Evolutionary conservation across 371 early-diverging fungal species (phyloP).

Genomic region (Apophysomyces ossiformis): DNA sequence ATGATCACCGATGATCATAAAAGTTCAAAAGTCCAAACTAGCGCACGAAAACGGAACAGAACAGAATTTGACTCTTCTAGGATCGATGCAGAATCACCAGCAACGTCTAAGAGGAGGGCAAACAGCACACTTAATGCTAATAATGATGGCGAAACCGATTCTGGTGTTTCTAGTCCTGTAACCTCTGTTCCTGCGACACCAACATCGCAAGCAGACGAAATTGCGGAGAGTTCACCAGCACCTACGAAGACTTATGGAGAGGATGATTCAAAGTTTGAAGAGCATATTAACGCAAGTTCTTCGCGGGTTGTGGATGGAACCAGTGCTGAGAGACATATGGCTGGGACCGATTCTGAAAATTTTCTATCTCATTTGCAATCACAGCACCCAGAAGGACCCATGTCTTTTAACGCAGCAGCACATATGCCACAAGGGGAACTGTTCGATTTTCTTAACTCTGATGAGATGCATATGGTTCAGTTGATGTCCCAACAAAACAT

Average conservation of each 20-base stretch:
- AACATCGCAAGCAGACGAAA: conserved; percentile 41
- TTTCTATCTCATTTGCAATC: conserved; percentile 4
- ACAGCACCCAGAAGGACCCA: neutral
- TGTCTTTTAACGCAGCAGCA: conserved; percentile 6
- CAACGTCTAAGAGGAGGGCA: conserved; percentile 22
- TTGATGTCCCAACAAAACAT: conserved; percentile 20
- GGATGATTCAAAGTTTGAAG: conserved; percentile 5
- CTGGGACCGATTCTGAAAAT: neutral
- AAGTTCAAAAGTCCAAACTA: conserved; percentile 62
- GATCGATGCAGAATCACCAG: conserved; percentile 21
- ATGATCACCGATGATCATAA: conserved; percentile 93
- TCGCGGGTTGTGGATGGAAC: neutral
- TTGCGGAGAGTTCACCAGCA: conserved; percentile 17
- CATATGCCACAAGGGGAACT: conserved; percentile 29
- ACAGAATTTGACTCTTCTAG: conserved; percentile 39
- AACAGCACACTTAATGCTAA: neutral
- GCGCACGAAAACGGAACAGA: conserved; percentile 38
- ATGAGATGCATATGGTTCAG: conserved; percentile 27
- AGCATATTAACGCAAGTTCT: neutral
- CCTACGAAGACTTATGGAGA: conserved; percentile 1
- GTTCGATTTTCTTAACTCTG: conserved; percentile 21
- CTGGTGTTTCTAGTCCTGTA: conserved; percentile 50
- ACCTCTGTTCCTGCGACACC: conserved; percentile 56
- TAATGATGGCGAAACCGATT: conserved; percentile 42
- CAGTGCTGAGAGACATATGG: neutral